Evolutionary conservation across 2,329 filamentous ascomycete species (phyloP).

Genomic region (Epichloe hybrida): DNA sequence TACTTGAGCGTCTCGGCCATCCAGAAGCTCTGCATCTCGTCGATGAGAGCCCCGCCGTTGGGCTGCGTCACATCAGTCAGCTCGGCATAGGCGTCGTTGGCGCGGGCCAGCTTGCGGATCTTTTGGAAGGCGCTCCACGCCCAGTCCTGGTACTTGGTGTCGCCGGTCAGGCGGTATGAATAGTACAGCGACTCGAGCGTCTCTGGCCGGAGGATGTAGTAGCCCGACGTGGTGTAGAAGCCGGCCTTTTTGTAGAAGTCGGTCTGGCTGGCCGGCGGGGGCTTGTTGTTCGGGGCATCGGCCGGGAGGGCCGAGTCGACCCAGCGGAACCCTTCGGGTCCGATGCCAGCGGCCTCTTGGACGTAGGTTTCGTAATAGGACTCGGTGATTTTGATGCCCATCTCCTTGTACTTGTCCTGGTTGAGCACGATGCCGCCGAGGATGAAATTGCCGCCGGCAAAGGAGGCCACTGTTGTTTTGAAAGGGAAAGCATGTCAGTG

Average conservation of each 20-base stretch:
- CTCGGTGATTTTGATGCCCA: constrained; percentile 58
- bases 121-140: constrained; percentile 65
- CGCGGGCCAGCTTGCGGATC: constrained; percentile 50
- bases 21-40: constrained; percentile 79
- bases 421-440: constrained; percentile 61
- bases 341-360: constrained; percentile 56
- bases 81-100: constrained; percentile 52
- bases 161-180: constrained; percentile 66
- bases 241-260: constrained; percentile 54
- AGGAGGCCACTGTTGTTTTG: constrained; percentile 50
- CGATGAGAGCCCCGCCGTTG: constrained; percentile 45
- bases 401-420: constrained; percentile 53
- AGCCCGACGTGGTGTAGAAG: constrained; percentile 51
- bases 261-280: constrained; percentile 29
- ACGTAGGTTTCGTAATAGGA: constrained; percentile 65
- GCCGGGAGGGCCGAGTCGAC: constrained; percentile 25
- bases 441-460: constrained; percentile 75
- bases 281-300: constrained; percentile 26
- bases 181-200: constrained; percentile 80
- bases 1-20: constrained; percentile 86
- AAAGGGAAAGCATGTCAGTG: background rate
- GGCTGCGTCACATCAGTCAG: constrained; percentile 51
- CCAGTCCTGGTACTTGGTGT: constrained; percentile 68
- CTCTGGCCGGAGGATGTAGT: constrained; percentile 64
- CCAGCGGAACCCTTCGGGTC: constrained; percentile 61